These are phyloP conservation scores for Sporothrix euskadiensis DNA, from an alignment of 2,329 filamentous ascomycete species.

Conservation along the genomic window DNA sequence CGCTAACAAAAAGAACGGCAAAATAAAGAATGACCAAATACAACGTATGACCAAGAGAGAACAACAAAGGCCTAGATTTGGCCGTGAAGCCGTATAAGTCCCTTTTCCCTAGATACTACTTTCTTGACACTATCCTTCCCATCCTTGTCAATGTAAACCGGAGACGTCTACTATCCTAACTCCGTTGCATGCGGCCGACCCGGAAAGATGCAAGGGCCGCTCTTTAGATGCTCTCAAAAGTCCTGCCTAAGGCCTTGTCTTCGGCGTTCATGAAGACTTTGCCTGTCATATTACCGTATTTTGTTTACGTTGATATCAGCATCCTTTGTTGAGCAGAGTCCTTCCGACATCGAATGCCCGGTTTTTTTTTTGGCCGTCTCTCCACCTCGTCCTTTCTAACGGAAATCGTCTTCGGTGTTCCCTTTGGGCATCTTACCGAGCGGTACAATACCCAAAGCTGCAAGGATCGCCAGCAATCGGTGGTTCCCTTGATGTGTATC, in stretches of 20 bases:
- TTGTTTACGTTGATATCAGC: not conserved
- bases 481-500: not conserved
- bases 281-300: not conserved
- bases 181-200: not conserved
- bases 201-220: not conserved
- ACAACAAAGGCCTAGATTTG: not conserved
- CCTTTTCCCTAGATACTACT: not conserved
- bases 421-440: too few species aligned
- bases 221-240: not conserved
- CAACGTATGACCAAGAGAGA: not conserved
- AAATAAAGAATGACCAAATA: not conserved
- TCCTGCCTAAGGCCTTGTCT: not conserved
- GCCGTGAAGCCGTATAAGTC: not conserved
- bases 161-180: not conserved
- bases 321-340: not conserved
- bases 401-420: too few species aligned
- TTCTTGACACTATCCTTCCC: not conserved
- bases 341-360: not conserved
- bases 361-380: not conserved
- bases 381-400: not conserved
- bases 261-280: not conserved
- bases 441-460: too few species aligned
- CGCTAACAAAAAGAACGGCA: not conserved
- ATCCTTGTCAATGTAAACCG: not conserved
- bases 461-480: not conserved